Conservation (phyloP, 352 stramenopile species). For the Phytophthora constricta region DNA sequence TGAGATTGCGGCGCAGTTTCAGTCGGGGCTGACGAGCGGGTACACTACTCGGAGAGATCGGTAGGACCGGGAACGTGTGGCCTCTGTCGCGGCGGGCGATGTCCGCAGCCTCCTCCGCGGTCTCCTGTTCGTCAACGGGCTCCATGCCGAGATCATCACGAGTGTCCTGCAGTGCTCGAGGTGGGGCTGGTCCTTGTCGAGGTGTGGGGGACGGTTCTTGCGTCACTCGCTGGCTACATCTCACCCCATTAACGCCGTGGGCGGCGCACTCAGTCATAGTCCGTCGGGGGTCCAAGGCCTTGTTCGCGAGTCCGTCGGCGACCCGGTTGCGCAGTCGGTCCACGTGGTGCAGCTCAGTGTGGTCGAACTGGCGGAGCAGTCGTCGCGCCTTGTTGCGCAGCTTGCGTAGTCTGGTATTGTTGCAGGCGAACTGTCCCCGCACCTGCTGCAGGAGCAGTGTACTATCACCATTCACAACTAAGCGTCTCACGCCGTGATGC, state of each 20-base stretch:
- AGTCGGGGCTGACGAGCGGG: not conserved
- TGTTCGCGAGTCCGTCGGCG: slow-evolving; percentile 16
- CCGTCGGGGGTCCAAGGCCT: slow-evolving; percentile 6
- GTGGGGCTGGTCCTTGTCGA: not conserved
- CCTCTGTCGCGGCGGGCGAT: not conserved
- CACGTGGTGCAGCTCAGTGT: slow-evolving; percentile 8
- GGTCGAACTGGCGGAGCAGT: not conserved
- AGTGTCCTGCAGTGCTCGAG: not conserved
- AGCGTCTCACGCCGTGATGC: not conserved
- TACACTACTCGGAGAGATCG: not conserved
- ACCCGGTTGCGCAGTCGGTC: slow-evolving; percentile 16
- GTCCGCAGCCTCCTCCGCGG: not conserved
- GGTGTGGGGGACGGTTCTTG: not conserved
- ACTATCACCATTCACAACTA: slow-evolving; percentile 13
- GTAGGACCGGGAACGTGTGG: not conserved
- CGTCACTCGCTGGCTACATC: not conserved
- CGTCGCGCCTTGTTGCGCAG: slow-evolving; percentile 7
- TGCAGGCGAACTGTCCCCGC: slow-evolving; percentile 9
- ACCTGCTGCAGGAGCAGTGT: slow-evolving; percentile 6
- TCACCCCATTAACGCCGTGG: not conserved
- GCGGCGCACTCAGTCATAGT: not conserved
- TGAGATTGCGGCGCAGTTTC: not conserved
- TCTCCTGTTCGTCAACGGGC: not conserved
- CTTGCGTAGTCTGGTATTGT: slow-evolving; percentile 9
- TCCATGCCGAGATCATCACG: not conserved